Conservation (phyloP, 352 stramenopile species). For the Blastocystis sp. region DNA sequence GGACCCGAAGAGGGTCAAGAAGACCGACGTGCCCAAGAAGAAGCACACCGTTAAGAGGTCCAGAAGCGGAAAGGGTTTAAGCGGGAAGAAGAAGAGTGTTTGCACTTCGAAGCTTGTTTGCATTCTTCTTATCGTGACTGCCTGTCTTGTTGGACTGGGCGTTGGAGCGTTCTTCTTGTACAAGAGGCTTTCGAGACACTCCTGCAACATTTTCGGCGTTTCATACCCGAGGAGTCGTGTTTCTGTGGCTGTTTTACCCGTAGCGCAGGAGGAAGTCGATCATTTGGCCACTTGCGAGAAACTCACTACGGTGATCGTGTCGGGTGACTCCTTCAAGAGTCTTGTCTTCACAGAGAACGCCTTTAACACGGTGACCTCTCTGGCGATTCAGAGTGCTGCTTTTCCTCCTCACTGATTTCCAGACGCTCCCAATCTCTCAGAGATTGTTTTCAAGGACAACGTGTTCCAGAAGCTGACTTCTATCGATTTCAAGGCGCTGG, state of each 20-base stretch:
- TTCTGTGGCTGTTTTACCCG: not conserved
- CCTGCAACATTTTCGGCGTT: slow-evolving; percentile 8
- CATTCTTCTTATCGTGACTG: not conserved
- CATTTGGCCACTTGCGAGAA: not conserved
- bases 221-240: slow-evolving; percentile 11
- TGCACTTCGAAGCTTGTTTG: not conserved
- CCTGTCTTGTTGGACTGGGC: not conserved
- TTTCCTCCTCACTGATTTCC: not conserved
- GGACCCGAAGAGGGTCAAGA: not conserved
- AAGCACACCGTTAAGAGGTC: not conserved
- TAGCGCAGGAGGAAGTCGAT: not conserved
- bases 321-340: not conserved
- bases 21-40: not conserved
- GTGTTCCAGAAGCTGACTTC: not conserved
- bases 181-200: slow-evolving; percentile 4
- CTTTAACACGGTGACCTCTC: not conserved
- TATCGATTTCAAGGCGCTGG: not conserved
- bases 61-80: not conserved
- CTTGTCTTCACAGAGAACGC: not conserved
- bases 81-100: not conserved
- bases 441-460: not conserved
- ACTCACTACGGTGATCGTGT: not conserved
- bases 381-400: not conserved
- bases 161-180: not conserved
- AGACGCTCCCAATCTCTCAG: not conserved